Conservation (phyloP, 176 grass and related monocot species). For the Eragrostis curvula region DNA sequence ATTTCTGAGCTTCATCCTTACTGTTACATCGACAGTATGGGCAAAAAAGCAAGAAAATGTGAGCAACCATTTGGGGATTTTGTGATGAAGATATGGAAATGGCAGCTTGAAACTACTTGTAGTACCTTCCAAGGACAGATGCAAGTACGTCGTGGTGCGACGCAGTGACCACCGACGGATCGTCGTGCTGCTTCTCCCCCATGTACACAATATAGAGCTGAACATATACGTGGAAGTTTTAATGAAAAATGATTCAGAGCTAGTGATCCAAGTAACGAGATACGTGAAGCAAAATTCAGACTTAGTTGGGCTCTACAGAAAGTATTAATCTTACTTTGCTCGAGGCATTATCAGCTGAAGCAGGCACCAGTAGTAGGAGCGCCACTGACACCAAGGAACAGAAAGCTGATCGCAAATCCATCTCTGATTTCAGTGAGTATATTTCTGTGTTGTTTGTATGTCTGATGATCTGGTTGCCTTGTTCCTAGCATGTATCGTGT, state of each 20-base stretch:
- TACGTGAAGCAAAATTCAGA: not conserved
- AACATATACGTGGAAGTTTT: not conserved
- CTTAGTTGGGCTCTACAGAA: too few relatives aligned
- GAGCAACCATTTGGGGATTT: not conserved
- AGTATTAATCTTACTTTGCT: constrained; percentile 24
- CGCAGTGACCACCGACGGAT: not conserved
- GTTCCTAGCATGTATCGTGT: not conserved
- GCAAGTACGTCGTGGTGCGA: constrained; percentile 29
- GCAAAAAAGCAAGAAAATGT: not conserved
- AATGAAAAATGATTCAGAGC: not conserved
- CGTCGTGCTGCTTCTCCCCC: constrained; percentile 40
- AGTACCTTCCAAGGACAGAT: constrained; percentile 38
- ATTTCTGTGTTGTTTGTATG: not conserved
- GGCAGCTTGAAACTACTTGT: not conserved
- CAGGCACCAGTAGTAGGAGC: not conserved
- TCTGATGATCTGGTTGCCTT: not conserved
- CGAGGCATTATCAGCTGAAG: constrained; percentile 22
- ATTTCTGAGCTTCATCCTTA: constrained; percentile 18
- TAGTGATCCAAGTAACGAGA: not conserved
- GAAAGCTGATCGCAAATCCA: constrained; percentile 15
- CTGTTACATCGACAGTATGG: not conserved
- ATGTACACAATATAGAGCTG: constrained; percentile 45
- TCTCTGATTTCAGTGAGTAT: not conserved
- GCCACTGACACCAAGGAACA: not conserved
- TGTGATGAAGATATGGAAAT: not conserved